Base-by-base conservation (phyloP, 2,329 filamentous ascomycete genomes). In the Talaromyces sp. region DNA sequence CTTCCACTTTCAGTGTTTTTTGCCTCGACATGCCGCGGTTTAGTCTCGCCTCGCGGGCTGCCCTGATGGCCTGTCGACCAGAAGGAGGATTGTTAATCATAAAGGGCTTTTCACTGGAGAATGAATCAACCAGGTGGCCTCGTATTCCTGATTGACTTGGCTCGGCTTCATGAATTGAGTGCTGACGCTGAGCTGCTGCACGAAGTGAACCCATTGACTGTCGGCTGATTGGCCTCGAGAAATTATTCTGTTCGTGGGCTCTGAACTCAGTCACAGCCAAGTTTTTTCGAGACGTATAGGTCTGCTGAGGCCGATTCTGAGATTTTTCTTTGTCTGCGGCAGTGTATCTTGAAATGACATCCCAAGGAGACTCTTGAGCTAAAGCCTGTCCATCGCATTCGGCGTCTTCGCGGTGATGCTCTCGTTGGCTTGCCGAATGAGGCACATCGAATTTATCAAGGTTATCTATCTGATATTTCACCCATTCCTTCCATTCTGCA, bases 331-430 rank as follows among this genome's bases (percentile, higher is more conserved):
- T 63, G 37, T 19, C 31, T 37, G 16, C 1, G 8, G 48, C 16
- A n/a, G 37, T 13, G 13, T 56, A 27, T 50, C 43, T 16, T 43
- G 61, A 47, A 48, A 48, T 11, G 43, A 19, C 19, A 65, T 59
- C 54, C 16, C 31, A 37, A 16, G 60, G 13, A 41, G 45, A 13
- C 24, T 37, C 31, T 10, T 35, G 57, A 37, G 47, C 45, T 7
- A 70, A 68, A n/a, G 70, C 63, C 5, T 72, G 71, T 31, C 74
- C 71, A 13, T 75, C 67, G 35, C 76, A 74, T 56, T 81, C 76
- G 3, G 79, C 73, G 56, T 74, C 66, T 68, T 81, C 80, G 22
- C 78, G 73, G 45, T 74, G 70, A 64, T 81, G 79, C 24, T 72
- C 70, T 63, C 73, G 70, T 61, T 64, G 33, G 24, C 66, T 69